Base-by-base conservation (phyloP, 768 basidiomycete species). In the Tricholoma sp. region DNA sequence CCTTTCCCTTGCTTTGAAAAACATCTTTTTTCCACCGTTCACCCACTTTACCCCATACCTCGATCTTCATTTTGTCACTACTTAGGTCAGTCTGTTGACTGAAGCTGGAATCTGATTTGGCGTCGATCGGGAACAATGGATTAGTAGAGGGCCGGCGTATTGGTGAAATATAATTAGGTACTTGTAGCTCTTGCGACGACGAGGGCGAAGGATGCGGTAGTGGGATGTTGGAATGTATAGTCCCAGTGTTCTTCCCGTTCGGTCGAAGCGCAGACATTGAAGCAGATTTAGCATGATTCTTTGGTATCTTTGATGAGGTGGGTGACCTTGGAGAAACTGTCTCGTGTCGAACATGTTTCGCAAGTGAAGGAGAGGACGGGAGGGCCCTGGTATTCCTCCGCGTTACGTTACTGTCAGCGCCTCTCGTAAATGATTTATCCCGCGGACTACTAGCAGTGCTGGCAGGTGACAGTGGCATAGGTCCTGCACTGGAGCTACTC, bases 141-240 rank as follows among this genome's bases (percentile, higher is more conserved):
- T 93, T 90, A 0, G 88, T 94, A 1, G 94, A 95, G 4, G 92
- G 88, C 20, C 75, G 78, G 66, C 94, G 93, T 50, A 91, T 77
- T 0, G 82, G 78, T 2, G 94, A 96, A 49, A 93, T 78, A 68
- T 85, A 94, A 64, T 89, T 81, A 2, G 89, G 74, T 29, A 61
- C 63, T 57, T 61, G 57, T n/a, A 65, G 59, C n/a, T 66, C 61
- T 13, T 68, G 63, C 42, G 70, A 51, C 20, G 50, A 59, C 10
- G 47, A 32, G n/a, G 29, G 47, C 17, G 31, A 24, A 24, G 24
- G 31, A 10, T 51, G 54, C 50, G 60, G 63, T 12, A 50, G 57
- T 42, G 61, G 37, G 28, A 59, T 55, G 4, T 24, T 24, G 17
- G 56, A 61, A 13, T 61, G 54, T 13, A 56, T 17, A 47, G 51